Percentiles rank a stretch among this genome's conserved stretches.
Evolutionary conservation across 345 rosid genomes (phyloP).

Genomic region (Aurinia saxatilis): DNA sequence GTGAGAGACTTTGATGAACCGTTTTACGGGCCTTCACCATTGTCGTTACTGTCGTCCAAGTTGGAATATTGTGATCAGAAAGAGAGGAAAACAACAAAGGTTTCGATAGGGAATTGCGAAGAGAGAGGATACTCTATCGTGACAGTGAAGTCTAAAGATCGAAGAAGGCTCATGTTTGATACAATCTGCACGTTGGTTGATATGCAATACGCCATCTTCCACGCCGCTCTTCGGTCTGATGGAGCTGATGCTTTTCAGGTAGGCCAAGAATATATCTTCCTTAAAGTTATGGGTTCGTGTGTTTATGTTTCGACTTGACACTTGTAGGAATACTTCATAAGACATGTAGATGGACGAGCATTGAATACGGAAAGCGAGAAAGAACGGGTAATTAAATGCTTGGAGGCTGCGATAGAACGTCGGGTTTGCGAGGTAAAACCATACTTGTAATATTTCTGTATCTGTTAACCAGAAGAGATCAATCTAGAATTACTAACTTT

Average conservation of each 20-base stretch:
- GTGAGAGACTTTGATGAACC: slow-evolving; percentile 58
- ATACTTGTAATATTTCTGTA: background rate
- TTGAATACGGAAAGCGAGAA: slow-evolving; percentile 92
- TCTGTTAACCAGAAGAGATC: slow-evolving; percentile 23
- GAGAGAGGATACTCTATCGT: slow-evolving; percentile 64
- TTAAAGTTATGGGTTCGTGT: background rate
- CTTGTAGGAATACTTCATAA: slow-evolving; percentile 77
- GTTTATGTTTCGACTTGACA: slow-evolving; percentile 1
- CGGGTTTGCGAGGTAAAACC: slow-evolving; percentile 36
- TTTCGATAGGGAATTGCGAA: slow-evolving; percentile 50
- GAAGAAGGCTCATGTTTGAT: slow-evolving; percentile 74
- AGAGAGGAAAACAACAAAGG: slow-evolving; percentile 27
- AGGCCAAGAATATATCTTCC: background rate
- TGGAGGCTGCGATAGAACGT: slow-evolving; percentile 90
- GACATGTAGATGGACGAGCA: slow-evolving; percentile 87
- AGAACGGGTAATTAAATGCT: slow-evolving; percentile 78
- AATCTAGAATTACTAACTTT: slow-evolving; percentile 34
- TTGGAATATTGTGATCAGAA: slow-evolving; percentile 14
- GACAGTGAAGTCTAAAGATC: slow-evolving; percentile 53
- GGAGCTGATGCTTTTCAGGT: slow-evolving; percentile 67
- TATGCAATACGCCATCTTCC: slow-evolving; percentile 77
- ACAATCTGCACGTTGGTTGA: slow-evolving; percentile 64
- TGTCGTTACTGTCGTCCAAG: slow-evolving; percentile 19
- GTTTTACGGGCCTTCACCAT: slow-evolving; percentile 13
- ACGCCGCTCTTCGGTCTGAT: slow-evolving; percentile 45